These are phyloP conservation scores for Colletotrichum liaoningense DNA, from an alignment of 2,329 filamentous ascomycete species.

Conservation along the genomic window DNA sequence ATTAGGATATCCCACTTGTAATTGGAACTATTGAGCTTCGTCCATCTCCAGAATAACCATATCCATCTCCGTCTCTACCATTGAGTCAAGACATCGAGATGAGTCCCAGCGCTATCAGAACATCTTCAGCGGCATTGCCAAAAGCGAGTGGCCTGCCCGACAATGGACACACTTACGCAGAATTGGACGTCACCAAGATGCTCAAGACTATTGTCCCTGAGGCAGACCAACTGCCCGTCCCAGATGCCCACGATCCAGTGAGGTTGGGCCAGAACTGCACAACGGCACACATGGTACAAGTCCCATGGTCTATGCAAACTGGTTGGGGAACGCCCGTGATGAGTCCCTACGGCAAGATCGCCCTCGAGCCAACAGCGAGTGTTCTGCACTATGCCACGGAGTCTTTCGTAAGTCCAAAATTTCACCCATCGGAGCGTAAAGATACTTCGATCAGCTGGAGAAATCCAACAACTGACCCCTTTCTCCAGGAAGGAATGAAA, in stretches of 20 bases:
- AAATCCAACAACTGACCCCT: no score
- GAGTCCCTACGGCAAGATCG: constrained; percentile 73
- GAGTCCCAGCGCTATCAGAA: neutral
- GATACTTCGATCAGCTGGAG: no score
- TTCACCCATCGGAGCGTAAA: no score
- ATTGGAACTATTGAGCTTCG: no score
- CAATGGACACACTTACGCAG: constrained; percentile 61
- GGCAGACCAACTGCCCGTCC: neutral
- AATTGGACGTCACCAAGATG: constrained; percentile 71
- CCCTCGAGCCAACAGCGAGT: constrained; percentile 75
- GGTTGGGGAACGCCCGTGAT: constrained; percentile 77
- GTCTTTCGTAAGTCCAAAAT: constrained; percentile 62
- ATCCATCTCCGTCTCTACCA: neutral
- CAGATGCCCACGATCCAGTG: constrained; percentile 5
- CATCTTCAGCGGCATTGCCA: neutral
- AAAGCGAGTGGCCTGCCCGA: constrained; percentile 7
- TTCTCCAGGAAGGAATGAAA: constrained; percentile 69
- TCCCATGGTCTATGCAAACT: constrained; percentile 66
- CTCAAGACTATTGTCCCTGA: constrained; percentile 66
- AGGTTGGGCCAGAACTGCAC: constrained; percentile 12
- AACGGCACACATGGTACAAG: constrained; percentile 76
- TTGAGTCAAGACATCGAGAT: neutral
- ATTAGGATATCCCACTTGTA: no score
- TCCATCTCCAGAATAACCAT: neutral
- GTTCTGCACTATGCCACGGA: constrained; percentile 82